Evolutionary conservation across 1,139 yeast species (phyloP).

Genomic region (Eremothecium coryli): DNA sequence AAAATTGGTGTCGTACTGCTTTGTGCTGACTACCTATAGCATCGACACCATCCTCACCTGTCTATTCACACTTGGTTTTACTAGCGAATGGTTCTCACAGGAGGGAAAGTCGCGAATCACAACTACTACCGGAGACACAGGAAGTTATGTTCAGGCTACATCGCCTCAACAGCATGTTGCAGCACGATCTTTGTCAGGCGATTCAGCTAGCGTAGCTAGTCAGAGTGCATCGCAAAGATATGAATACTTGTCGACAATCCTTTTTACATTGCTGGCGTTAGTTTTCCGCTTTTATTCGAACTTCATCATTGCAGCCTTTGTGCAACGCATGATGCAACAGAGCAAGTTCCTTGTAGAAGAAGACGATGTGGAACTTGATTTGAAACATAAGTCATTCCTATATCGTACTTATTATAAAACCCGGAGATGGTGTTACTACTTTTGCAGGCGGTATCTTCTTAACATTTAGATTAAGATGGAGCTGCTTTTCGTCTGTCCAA

Average conservation of each 20-base stretch:
- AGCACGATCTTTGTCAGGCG: not conserved
- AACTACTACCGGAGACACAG: conserved; percentile 13
- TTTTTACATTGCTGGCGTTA: conserved; percentile 47
- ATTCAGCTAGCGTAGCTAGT: not conserved
- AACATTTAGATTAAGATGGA: no score
- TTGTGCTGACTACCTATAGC: conserved; percentile 54
- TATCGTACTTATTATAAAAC: conserved; percentile 27
- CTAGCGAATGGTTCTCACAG: conserved; percentile 61
- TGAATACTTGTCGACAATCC: conserved; percentile 60
- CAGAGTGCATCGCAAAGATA: conserved; percentile 64
- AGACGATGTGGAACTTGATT: conserved; percentile 31
- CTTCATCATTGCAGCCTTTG: conserved; percentile 50
- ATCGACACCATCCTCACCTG: conserved; percentile 60
- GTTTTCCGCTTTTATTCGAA: conserved; percentile 56
- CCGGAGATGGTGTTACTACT: conserved; percentile 25
- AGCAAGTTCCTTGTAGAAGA: conserved; percentile 30
- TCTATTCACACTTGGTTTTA: conserved; percentile 65
- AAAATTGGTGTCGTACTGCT: conserved; percentile 43
- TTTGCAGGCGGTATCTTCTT: conserved; percentile 16
- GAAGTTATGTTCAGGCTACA: conserved; percentile 14
- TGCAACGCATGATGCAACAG: conserved; percentile 34
- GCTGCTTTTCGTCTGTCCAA: no score
- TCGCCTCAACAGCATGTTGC: conserved; percentile 1
- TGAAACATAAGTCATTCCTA: conserved; percentile 28
- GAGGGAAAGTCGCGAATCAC: no score